Evolutionary conservation across 192 early-diverging fungal genomes (phyloP).

Genomic region (Coemansia guatemalensis): DNA sequence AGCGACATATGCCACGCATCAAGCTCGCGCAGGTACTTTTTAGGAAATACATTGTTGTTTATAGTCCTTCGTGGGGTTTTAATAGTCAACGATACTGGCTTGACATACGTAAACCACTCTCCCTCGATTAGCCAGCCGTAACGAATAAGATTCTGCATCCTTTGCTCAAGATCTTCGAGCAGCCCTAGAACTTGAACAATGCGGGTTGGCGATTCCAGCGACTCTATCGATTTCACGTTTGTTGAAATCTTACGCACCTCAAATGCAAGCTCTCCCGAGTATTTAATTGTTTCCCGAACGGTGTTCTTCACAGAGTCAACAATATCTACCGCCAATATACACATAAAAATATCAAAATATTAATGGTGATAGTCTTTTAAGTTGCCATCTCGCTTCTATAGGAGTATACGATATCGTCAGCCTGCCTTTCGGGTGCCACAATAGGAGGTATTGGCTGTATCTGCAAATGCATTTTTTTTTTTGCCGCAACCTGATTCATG

Average conservation of each 20-base stretch:
- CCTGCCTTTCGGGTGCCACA: not conserved
- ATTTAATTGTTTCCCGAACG: conserved; percentile 30
- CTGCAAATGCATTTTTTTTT: not conserved
- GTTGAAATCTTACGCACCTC: conserved; percentile 37
- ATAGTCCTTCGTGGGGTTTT: not conserved
- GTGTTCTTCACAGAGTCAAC: conserved; percentile 27
- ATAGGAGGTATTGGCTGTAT: not conserved
- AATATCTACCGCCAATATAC: conserved; percentile 24
- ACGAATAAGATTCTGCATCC: conserved; percentile 41
- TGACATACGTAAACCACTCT: conserved; percentile 45
- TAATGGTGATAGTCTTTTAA: conserved; percentile 15
- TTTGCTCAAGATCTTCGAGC: conserved; percentile 36
- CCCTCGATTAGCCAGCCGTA: conserved; percentile 47
- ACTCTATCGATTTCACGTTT: conserved; percentile 24
- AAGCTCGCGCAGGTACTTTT: conserved; percentile 27
- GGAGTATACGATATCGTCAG: not conserved
- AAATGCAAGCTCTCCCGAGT: conserved; percentile 28
- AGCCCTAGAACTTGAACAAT: conserved; percentile 31
- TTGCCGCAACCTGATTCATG: not conserved
- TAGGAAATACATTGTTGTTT: conserved; percentile 21
- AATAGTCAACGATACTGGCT: not conserved
- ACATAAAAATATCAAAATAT: not conserved
- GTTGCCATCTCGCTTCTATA: not conserved
- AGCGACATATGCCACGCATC: conserved; percentile 37
- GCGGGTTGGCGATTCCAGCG: conserved; percentile 23